Conservation (phyloP, 2,329 filamentous ascomycete species). For the Phialophora chinensis region DNA sequence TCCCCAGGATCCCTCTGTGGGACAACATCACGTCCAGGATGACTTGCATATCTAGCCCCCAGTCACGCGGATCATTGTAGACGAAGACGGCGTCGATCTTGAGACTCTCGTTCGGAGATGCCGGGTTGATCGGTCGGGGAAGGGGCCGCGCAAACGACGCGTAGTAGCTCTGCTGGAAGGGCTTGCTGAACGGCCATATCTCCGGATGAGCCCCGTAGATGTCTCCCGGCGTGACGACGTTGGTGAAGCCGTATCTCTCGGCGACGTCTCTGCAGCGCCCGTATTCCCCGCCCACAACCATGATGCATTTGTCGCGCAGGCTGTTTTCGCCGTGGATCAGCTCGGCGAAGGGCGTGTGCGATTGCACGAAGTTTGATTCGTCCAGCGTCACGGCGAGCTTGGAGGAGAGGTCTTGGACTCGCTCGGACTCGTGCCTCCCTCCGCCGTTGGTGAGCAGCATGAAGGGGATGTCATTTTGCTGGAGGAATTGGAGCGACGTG, state of each 20-base stretch:
- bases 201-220: conserved; percentile 74
- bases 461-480: conserved; percentile 79
- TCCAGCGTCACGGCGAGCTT: conserved; percentile 69
- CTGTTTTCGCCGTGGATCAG: conserved; percentile 64
- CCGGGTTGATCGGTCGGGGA: conserved; percentile 49
- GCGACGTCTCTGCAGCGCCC: conserved; percentile 74
- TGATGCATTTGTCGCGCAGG: conserved; percentile 67
- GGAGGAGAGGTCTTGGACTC: conserved; percentile 71
- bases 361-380: conserved; percentile 78
- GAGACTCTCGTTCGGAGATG: conserved; percentile 55
- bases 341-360: conserved; percentile 85
- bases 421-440: conserved; percentile 77
- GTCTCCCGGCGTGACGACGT: conserved; percentile 84
- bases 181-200: conserved; percentile 82
- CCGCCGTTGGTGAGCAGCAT: conserved; percentile 96
- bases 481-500: conserved; percentile 74
- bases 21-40: conserved; percentile 85
- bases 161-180: conserved; percentile 68
- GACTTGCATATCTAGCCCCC: conserved; percentile 87
- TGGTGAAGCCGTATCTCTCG: conserved; percentile 76
- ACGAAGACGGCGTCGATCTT: conserved; percentile 91
- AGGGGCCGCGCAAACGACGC: conserved; percentile 47
- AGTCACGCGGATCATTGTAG: conserved; percentile 95
- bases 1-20: conserved; percentile 77
- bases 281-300: conserved; percentile 74